Evolutionary conservation across 495 filamentous ascomycete genomes (phyloP), one percentile per base, ranked within the genome.

Genomic region (Cairneyella variabilis): DNA sequence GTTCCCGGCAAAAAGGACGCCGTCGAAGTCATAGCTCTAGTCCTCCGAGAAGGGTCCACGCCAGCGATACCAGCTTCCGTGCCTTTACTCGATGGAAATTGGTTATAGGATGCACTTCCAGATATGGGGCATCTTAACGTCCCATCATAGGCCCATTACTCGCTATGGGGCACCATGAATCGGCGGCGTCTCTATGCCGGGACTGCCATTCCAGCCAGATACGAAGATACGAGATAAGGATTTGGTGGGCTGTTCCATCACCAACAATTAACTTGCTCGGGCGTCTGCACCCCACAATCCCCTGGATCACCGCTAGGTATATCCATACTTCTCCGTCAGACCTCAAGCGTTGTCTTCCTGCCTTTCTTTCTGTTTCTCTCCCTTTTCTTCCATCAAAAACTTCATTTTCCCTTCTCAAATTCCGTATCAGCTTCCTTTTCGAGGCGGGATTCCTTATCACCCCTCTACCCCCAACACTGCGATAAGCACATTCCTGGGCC

Each of bases 231-330:
- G 46, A 21, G 50, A 58, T 53, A 58, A 58, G 48, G 42, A 41
- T 32, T 25, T 54, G 42, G 41, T 47, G 48, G 41, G 55, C 36
- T 40, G 54, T 57, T 43, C n/a, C 20, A 25, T 14, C n/a, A n/a
- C n/a, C n/a, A n/a, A n/a, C n/a, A n/a, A n/a, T n/a, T n/a, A n/a
- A n/a, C 22, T 14, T 48, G 26, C 21, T 25, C 16, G 16, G 27
- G 54, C 17, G 9, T 17, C 34, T 59, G 58, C 58, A 56, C 58
- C 58, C 58, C 58, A 56, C 58, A 64, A 57, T 39, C 57, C 52
- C 58, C 63, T 66, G 51, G 44, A n/a, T n/a, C 58, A 54, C 41
- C 40, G 36, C 10, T 20, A 40, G 37, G 10, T 5, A 5, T 40
- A 8, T 40, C 16, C 16, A 40, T 9, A 40, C 6, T 2, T 46